These are phyloP conservation scores for Lodderomyces elongisporus DNA, from an alignment of 1,139 yeast species.

Conservation along the genomic window DNA sequence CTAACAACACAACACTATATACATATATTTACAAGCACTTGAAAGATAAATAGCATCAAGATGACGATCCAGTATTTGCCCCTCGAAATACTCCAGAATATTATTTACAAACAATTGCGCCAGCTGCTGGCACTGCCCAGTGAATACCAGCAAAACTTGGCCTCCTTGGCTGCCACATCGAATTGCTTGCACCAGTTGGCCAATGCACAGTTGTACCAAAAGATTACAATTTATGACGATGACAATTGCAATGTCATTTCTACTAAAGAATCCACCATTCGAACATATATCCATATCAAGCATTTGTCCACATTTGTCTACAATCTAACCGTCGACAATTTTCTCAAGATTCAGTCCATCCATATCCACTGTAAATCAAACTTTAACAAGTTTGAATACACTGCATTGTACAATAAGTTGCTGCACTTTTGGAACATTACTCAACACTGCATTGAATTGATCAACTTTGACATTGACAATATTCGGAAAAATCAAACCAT, in stretches of 20 bases:
- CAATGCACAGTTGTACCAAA: constrained; percentile 9
- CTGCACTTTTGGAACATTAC: constrained; percentile 8
- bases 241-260: constrained; percentile 9
- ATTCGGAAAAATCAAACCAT: constrained; percentile 11
- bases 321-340: constrained; percentile 7
- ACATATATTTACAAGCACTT: not conserved
- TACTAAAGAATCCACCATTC: too few relatives aligned
- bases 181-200: constrained; percentile 6
- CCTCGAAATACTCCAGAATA: constrained; percentile 1
- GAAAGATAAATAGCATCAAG: not conserved
- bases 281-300: constrained; percentile 10
- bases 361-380: constrained; percentile 13
- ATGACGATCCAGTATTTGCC: not conserved
- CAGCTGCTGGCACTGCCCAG: constrained; percentile 1
- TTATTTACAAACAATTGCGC: constrained; percentile 1
- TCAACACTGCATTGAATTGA: constrained; percentile 12
- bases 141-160: constrained; percentile 5
- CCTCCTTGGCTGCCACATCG: constrained; percentile 8
- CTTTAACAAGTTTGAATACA: constrained; percentile 11
- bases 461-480: constrained; percentile 13
- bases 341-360: constrained; percentile 9
- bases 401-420: constrained; percentile 8
- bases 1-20: too few relatives aligned
- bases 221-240: constrained; percentile 11
- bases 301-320: constrained; percentile 6